Base-by-base conservation (phyloP, 371 early-diverging fungal genomes). In the Choanephora cucurbitarum region DNA sequence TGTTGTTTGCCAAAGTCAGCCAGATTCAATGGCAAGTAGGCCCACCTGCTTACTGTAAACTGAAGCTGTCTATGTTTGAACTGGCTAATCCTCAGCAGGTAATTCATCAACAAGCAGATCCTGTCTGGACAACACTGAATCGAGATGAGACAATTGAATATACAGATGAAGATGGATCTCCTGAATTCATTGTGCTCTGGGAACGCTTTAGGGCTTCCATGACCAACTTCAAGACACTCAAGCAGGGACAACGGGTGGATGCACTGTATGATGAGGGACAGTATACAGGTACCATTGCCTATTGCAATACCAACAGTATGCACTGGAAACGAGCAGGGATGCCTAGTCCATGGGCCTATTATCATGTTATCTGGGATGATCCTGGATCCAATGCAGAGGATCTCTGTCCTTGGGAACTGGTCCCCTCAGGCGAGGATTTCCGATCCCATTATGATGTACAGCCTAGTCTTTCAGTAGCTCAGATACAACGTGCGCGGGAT, bases 111-210 rank as follows among this genome's bases (percentile, higher is more conserved):
- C 52, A 43, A 22, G 58, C 66, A 9, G 66, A 69, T 1, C 79
- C 82, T 1, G 44, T 67, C 11, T 84, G 82, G 72, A 40, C 60
- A 0, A 48, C 58, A 0, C 57, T 69, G 2, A 58, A 68, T 5
- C 66, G 67, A 17, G 81, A 72, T 18, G 73, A 85, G 19, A 74
- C 77, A 7, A 72, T 90, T 52, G 88, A 88, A 55, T 90, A 83
- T 57, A 81, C 80, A 44, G 91, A 90, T 54, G 82, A 84, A 47
- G 89, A 87, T 32, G 86, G 83, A 14, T 74, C 78, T 15, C 89
- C 88, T 0, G 91, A 90, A 56, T 90, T 90, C 54, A 59, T 89
- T 44, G 77, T 90, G 0, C 73, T 88, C 14, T 87, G 81, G 60
- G 73, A 81, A 17, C 73, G 84, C 0, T 90, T 88, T 58, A 67